Evolutionary conservation across 768 basidiomycete species (phyloP), one percentile per base, ranked within the genome.

Genomic region (Tricholoma bakamatsutake): DNA sequence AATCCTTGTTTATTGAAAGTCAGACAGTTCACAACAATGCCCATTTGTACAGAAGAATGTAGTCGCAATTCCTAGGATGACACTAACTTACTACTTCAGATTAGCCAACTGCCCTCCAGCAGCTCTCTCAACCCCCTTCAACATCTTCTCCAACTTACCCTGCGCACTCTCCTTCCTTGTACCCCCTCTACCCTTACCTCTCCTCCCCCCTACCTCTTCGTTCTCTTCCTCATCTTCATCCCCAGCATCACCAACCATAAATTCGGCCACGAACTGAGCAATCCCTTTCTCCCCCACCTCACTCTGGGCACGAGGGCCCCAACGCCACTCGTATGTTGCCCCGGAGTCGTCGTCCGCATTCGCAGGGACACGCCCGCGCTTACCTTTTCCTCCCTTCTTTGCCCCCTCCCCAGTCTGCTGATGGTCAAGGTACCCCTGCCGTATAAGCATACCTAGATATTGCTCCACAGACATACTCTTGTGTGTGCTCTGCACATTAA

Each of bases 271-370:
- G 63, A 96, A 96, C 53, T 71, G 72, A 1, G 84, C 89, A 8
- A 94, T 73, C 11, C 76, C 84, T 56, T 77, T 71, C 69, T 98
- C 95, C 1, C 90, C 87, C 4, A 97, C 81, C 69, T 98, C 95
- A 31, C 81, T 81, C 37, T 87, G 80, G 1, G 93, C 85, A 28
- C 90, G 79, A 27, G 79, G 73, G 3, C 93, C 94, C 94, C 94
- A 98, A 15, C 83, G 80, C 92, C 90, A 93, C 64, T 93, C 90
- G 57, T 76, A 81, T 13, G 72, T 69, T 12, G 70, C 68, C 13
- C 74, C 79, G 6, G 71, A 61, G 47, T 69, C 72, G 57, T 70
- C 56, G 53, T 77, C 71, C 17, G 76, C 73, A 43, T 73, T 73
- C 12, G 72, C 71, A n/a, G 72, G 69, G 8, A 74, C 66, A 2